A percentile compares a stretch with the other conserved stretches of the same genome.
Evolutionary conservation across 225 moss, liverwort and hornwort genomes (phyloP).

Genomic region (Rhytidiadelphus loreus): DNA sequence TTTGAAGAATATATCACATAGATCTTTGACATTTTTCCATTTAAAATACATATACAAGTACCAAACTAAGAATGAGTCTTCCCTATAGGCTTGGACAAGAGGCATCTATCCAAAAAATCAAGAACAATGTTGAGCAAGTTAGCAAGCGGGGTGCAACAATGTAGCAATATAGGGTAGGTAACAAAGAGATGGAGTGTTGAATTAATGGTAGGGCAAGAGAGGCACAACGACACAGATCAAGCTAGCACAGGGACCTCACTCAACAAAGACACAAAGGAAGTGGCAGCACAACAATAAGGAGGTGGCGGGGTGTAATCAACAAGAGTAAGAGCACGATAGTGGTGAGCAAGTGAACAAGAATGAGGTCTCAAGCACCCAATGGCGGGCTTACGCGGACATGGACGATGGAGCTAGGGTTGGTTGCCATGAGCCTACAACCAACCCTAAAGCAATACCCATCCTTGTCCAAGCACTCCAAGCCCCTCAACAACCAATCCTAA

Average conservation of each 20-base stretch:
- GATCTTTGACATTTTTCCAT: accelerated
- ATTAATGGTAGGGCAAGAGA: accelerated
- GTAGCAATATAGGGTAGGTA: accelerated
- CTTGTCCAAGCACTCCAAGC: too few relatives aligned
- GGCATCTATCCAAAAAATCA: too few relatives aligned
- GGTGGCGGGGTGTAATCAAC: accelerated
- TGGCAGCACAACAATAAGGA: accelerated
- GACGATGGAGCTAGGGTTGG: neutral
- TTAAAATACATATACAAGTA: too few relatives aligned
- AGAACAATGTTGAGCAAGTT: too few relatives aligned
- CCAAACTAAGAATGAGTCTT: too few relatives aligned
- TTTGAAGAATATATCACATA: too few relatives aligned
- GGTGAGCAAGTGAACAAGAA: accelerated
- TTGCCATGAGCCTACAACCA: accelerated
- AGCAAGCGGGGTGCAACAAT: neutral
- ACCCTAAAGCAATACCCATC: neutral
- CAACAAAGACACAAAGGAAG: neutral
- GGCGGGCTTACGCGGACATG: accelerated
- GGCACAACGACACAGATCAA: too few relatives aligned
- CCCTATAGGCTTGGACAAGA: too few relatives aligned
- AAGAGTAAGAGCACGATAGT: neutral
- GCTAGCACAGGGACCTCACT: too few relatives aligned
- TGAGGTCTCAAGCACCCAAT: accelerated
- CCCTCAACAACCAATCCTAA: too few relatives aligned
- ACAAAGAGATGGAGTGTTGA: neutral